Evolutionary conservation across 805 yeast species (phyloP).

Genomic region (Kazachstania africana): DNA sequence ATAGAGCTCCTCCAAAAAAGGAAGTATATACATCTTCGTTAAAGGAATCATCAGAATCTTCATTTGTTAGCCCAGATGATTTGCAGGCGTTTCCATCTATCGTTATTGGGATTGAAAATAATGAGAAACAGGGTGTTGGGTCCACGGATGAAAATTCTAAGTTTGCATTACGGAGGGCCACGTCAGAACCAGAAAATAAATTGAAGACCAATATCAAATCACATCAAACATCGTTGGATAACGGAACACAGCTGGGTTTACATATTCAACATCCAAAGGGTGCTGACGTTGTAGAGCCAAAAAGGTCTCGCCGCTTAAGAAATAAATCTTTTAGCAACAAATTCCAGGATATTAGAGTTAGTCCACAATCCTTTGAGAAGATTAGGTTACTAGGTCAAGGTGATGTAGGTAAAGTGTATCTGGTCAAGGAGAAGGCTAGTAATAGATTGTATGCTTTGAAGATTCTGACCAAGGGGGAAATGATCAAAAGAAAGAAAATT

Average conservation of each 20-base stretch:
- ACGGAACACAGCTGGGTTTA: too few species aligned
- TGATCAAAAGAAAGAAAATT: slow-evolving; percentile 90
- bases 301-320: slow-evolving; percentile 27
- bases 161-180: too few species aligned
- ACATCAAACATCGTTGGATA: too few species aligned
- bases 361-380: slow-evolving; percentile 81
- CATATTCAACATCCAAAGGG: slow-evolving; percentile 3
- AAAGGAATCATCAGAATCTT: slow-evolving; percentile 2
- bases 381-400: slow-evolving; percentile 89
- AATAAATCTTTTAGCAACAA: slow-evolving; percentile 52
- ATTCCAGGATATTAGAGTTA: slow-evolving; percentile 67
- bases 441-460: slow-evolving; percentile 84
- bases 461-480: slow-evolving; percentile 77
- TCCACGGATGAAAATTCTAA: too few species aligned
- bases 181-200: slow-evolving; percentile 88
- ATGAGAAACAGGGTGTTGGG: too few species aligned
- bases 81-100: slow-evolving; percentile 17
- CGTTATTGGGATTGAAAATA: slow-evolving; percentile 15
- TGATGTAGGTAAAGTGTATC: slow-evolving; percentile 92
- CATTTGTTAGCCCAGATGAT: slow-evolving; percentile 4
- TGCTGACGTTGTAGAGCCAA: slow-evolving; percentile 14
- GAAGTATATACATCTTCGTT: neutral
- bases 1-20: neutral
- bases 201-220: too few species aligned
- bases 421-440: slow-evolving; percentile 72